phyloP scores from a whole-genome alignment of 768 basidiomycete species.

The Asterophora lycoperdoides region DNA sequence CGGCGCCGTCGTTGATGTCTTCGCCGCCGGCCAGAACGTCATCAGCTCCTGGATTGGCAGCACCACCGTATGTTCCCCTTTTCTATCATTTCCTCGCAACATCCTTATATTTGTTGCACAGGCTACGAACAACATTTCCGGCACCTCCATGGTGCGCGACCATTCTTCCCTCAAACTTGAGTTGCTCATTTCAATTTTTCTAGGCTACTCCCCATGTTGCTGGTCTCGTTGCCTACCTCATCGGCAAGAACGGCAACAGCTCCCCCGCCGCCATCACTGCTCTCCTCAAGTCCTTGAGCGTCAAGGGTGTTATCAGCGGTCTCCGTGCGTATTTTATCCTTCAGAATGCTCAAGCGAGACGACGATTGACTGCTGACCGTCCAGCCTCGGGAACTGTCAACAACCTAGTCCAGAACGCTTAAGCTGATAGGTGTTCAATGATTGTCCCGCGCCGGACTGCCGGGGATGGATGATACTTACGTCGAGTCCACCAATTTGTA shows the following conservation, averaged over 20 bases:
- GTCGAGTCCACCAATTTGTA: too few relatives aligned
- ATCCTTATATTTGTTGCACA: neutral
- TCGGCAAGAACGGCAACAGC: neutral
- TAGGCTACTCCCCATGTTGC: neutral
- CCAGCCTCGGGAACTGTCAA: conserved; percentile 25
- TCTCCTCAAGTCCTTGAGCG: conserved; percentile 22
- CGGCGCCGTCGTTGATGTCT: conserved; percentile 29
- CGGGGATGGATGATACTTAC: too few relatives aligned
- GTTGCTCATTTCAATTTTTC: too few relatives aligned
- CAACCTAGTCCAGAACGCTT: conserved; percentile 23
- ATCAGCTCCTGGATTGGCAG: conserved; percentile 21
- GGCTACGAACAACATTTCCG: conserved; percentile 4
- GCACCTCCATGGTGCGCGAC: conserved; percentile 12
- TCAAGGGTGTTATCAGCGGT: conserved; percentile 26
- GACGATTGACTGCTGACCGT: neutral
- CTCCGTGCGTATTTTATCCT: conserved; percentile 23
- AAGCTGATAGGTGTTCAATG: too few relatives aligned
- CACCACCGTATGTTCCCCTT: conserved; percentile 2
- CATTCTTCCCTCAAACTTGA: neutral
- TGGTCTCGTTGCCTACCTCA: neutral
- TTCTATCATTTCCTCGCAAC: neutral
- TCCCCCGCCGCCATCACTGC: conserved; percentile 27
- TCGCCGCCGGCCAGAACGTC: conserved; percentile 29
- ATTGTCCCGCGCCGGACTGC: too few relatives aligned
- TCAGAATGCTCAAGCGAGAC: too few relatives aligned